These are phyloP conservation scores for Ophiorrhiza pumila DNA, from an alignment of 257 asterid species.

Conservation along the genomic window DNA sequence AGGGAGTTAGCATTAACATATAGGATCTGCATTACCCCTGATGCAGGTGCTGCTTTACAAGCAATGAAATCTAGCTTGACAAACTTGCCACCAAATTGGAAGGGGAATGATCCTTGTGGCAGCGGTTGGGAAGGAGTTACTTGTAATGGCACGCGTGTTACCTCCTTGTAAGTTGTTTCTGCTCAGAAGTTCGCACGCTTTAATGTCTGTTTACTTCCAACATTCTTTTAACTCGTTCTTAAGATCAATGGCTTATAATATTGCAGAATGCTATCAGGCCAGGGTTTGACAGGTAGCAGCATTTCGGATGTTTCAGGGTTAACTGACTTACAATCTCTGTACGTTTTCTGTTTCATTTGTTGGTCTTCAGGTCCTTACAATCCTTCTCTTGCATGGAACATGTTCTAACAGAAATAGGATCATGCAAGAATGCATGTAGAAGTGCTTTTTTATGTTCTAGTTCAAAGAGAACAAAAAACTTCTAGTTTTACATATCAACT, in stretches of 20 bases:
- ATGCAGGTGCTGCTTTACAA: conserved; percentile 64
- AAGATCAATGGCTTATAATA: conserved; percentile 9
- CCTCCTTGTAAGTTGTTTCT: conserved; percentile 51
- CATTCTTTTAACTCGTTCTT: conserved; percentile 8
- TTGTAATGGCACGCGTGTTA: conserved; percentile 58
- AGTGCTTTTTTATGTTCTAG: background rate
- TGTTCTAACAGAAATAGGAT: background rate
- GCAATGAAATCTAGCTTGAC: conserved; percentile 68
- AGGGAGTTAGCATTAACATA: background rate
- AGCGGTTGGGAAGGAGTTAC: conserved; percentile 67
- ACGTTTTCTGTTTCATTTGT: conserved; percentile 25
- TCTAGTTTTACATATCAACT: background rate
- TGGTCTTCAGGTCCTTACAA: background rate
- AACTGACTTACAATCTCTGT: conserved; percentile 55
- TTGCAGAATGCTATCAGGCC: conserved; percentile 63
- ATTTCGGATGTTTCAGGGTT: conserved; percentile 62
- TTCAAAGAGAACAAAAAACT: background rate
- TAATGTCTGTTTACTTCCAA: conserved; percentile 1
- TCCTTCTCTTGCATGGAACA: background rate
- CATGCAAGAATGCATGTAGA: background rate
- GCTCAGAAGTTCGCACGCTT: conserved; percentile 6
- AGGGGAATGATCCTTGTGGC: conserved; percentile 78
- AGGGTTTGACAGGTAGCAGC: conserved; percentile 48
- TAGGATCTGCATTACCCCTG: conserved; percentile 1
- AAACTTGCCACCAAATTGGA: conserved; percentile 87